phyloP scores from a whole-genome alignment of 805 yeast genomes.

The Jamesozyma piceae region DNA sequence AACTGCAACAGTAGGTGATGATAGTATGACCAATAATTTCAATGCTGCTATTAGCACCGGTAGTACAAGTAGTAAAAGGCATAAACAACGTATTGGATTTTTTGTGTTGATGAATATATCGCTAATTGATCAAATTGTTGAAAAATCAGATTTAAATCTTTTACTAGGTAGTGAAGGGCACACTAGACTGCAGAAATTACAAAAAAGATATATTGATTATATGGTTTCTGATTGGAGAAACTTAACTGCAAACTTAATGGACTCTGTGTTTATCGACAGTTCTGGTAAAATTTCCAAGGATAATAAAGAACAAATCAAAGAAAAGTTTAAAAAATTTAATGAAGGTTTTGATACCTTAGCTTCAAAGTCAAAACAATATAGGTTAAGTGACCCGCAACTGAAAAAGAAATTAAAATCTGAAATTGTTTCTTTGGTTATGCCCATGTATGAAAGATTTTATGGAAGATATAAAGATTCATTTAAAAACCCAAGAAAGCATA shows the following conservation, averaged over 20 bases:
- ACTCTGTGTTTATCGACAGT: conserved; percentile 54
- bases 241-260: conserved; percentile 69
- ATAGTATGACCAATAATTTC: neutral
- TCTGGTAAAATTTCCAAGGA: conserved; percentile 56
- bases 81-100: conserved; percentile 48
- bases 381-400: conserved; percentile 57
- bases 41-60: conserved; percentile 14
- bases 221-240: conserved; percentile 74
- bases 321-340: conserved; percentile 74
- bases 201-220: conserved; percentile 62
- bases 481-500: conserved; percentile 31
- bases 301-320: conserved; percentile 63
- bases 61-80: conserved; percentile 11
- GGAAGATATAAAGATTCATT: conserved; percentile 42
- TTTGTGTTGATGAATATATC: conserved; percentile 62
- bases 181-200: conserved; percentile 55
- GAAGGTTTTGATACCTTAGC: conserved; percentile 72
- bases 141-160: conserved; percentile 45
- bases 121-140: conserved; percentile 63
- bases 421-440: conserved; percentile 59
- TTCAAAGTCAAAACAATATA: conserved; percentile 52
- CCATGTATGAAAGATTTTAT: conserved; percentile 77
- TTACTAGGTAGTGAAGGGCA: conserved; percentile 50
- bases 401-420: conserved; percentile 59
- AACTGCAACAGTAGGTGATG: neutral